Conservation (phyloP, 2,329 filamentous ascomycete genomes). For the Paramyrothecium sp. region DNA sequence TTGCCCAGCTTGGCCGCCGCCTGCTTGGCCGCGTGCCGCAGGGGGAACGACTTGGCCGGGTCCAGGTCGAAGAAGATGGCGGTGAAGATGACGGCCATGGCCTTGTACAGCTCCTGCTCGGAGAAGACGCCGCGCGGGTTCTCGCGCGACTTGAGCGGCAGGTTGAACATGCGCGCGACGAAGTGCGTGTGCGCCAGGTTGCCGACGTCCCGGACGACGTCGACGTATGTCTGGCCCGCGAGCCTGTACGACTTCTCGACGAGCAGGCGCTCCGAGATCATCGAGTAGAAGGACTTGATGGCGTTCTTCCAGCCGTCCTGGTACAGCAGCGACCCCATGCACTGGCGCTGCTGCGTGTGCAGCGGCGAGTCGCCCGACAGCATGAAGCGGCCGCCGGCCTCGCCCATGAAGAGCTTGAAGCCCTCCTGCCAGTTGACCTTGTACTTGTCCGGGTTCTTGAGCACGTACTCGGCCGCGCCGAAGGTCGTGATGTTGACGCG, state of each 20-base stretch:
- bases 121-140: slow-evolving; percentile 58
- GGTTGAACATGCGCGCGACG: slow-evolving; percentile 59
- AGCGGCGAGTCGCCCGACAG: slow-evolving; percentile 49
- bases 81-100: slow-evolving; percentile 64
- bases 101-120: slow-evolving; percentile 57
- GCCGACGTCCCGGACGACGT: slow-evolving; percentile 68
- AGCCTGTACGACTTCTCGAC: slow-evolving; percentile 64
- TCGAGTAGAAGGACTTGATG: slow-evolving; percentile 66
- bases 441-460: slow-evolving; percentile 62
- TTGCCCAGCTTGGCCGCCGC: slow-evolving; percentile 58
- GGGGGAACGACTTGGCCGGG: slow-evolving; percentile 62
- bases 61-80: slow-evolving; percentile 67
- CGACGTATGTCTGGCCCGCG: slow-evolving; percentile 55
- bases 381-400: slow-evolving; percentile 53
- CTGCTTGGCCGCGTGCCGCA: slow-evolving; percentile 56
- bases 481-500: slow-evolving; percentile 60
- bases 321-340: slow-evolving; percentile 58
- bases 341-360: slow-evolving; percentile 48
- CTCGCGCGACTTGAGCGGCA: slow-evolving; percentile 63
- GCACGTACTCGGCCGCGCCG: slow-evolving; percentile 58
- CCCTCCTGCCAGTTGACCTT: slow-evolving; percentile 63
- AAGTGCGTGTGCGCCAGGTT: slow-evolving; percentile 67
- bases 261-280: slow-evolving; percentile 61
- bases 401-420: slow-evolving; percentile 61
- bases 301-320: slow-evolving; percentile 59